Evolutionary conservation across 2,329 filamentous ascomycete genomes (phyloP).

Genomic region (Ophiostoma sp.): DNA sequence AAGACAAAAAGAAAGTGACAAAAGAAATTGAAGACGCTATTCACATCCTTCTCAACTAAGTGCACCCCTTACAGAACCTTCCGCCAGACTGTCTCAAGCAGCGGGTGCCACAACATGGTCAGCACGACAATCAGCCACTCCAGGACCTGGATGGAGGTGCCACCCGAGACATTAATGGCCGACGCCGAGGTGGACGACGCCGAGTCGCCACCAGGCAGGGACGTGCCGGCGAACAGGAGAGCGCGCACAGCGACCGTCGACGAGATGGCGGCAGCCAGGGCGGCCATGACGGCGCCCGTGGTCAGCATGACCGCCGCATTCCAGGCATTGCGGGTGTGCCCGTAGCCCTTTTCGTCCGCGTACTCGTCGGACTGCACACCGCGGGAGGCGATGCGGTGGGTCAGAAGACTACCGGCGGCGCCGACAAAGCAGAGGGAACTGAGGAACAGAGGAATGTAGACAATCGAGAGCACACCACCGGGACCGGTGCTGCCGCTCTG

Average conservation of each 20-base stretch:
- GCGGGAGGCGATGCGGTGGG: slow-evolving; percentile 12
- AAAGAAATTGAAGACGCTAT: background rate
- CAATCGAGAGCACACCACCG: slow-evolving; percentile 25
- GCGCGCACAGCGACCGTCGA: slow-evolving; percentile 29
- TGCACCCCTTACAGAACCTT: slow-evolving; percentile 7
- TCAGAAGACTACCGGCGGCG: slow-evolving; percentile 25
- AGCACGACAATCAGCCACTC: slow-evolving; percentile 31
- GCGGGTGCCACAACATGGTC: slow-evolving; percentile 29
- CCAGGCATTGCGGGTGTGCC: slow-evolving; percentile 20
- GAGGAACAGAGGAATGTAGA: slow-evolving; percentile 28
- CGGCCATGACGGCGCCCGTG: slow-evolving; percentile 26
- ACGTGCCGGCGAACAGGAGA: slow-evolving; percentile 29
- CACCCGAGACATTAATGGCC: slow-evolving; percentile 24
- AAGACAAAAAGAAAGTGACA: background rate
- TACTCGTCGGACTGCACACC: background rate
- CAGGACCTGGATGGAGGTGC: slow-evolving; percentile 30
- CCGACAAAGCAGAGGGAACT: slow-evolving; percentile 27
- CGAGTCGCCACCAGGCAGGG: slow-evolving; percentile 22
- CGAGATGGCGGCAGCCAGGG: slow-evolving; percentile 27
- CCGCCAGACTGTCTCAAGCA: slow-evolving; percentile 27
- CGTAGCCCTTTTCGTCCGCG: background rate
- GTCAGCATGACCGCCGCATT: slow-evolving; percentile 22
- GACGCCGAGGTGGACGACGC: background rate
- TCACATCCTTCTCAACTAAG: background rate
- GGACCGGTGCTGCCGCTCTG: slow-evolving; percentile 28